Evolutionary conservation across 768 basidiomycete species (phyloP).

Genomic region (Termitomyces sp.): DNA sequence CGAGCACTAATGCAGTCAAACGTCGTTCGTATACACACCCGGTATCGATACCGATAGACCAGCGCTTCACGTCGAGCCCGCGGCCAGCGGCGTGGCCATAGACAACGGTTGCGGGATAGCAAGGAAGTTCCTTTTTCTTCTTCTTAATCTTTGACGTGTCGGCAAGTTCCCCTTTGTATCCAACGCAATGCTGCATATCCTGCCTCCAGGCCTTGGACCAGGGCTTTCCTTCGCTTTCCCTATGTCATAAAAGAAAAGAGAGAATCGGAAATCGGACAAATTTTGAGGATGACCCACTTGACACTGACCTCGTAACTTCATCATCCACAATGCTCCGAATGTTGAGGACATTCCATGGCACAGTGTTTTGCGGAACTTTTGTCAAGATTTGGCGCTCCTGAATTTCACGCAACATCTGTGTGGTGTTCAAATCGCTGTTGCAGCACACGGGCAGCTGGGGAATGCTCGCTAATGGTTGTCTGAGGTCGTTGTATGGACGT

Average conservation of each 20-base stretch:
- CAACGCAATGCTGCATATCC: constrained; percentile 53
- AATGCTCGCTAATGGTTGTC: constrained; percentile 69
- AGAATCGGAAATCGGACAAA: background rate
- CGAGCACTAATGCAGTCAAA: constrained; percentile 67
- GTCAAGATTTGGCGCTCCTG: constrained; percentile 69
- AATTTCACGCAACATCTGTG: constrained; percentile 40
- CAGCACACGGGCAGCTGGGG: constrained; percentile 29
- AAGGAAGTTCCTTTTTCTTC: constrained; percentile 34
- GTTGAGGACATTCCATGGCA: constrained; percentile 75
- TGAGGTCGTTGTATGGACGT: constrained; percentile 37
- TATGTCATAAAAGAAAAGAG: background rate
- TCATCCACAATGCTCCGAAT: constrained; percentile 53
- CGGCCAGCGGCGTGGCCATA: constrained; percentile 84
- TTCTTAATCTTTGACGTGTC: constrained; percentile 12
- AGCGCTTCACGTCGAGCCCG: constrained; percentile 77
- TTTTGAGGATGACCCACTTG: background rate
- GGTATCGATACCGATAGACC: constrained; percentile 81
- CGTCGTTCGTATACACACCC: constrained; percentile 72
- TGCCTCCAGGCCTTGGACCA: constrained; percentile 77
- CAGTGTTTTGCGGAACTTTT: constrained; percentile 67
- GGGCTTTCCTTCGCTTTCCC: constrained; percentile 47
- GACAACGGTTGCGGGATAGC: constrained; percentile 70
- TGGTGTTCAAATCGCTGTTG: constrained; percentile 12
- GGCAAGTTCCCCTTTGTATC: constrained; percentile 28
- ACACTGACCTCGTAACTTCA: constrained; percentile 35